Evolutionary conservation across 192 early-diverging fungal genomes (phyloP).

Genomic region (Phlyctochytrium planicorne): DNA sequence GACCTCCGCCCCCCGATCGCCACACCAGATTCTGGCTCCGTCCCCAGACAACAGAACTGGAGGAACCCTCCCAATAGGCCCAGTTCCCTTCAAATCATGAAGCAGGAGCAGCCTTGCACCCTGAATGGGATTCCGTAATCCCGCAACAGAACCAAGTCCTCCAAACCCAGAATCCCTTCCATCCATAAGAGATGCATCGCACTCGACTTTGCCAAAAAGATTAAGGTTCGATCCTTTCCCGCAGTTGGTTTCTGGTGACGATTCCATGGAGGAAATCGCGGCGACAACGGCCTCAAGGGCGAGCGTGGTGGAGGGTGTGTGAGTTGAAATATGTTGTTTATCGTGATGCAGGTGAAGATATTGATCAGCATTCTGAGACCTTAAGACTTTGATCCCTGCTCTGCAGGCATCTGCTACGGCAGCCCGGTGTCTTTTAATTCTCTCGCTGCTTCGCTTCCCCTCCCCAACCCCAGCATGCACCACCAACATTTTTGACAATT

Average conservation of each 20-base stretch:
- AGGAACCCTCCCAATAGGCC: slow-evolving; percentile 47
- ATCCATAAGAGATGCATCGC: slow-evolving; percentile 84
- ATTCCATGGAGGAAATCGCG: slow-evolving; percentile 36
- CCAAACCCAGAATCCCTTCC: slow-evolving; percentile 62
- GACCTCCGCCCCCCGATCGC: not conserved
- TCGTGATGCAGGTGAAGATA: not conserved
- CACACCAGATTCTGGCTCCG: slow-evolving; percentile 45
- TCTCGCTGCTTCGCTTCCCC: too few relatives aligned
- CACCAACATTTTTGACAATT: too few relatives aligned
- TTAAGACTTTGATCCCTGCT: not conserved
- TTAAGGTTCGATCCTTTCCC: slow-evolving; percentile 82
- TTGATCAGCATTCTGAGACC: not conserved
- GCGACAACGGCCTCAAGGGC: not conserved
- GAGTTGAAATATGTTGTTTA: not conserved
- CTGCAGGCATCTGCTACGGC: not conserved
- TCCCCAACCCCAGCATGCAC: too few relatives aligned
- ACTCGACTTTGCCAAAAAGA: slow-evolving; percentile 71
- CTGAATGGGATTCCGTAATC: slow-evolving; percentile 66
- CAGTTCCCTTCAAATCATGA: slow-evolving; percentile 46
- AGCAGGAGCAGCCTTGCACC: slow-evolving; percentile 12
- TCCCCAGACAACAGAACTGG: slow-evolving; percentile 56
- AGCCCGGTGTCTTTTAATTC: too few relatives aligned
- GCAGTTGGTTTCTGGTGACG: slow-evolving; percentile 53
- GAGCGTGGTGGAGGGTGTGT: slow-evolving; percentile 3
- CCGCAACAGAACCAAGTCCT: slow-evolving; percentile 70